A percentile compares a stretch with the other conserved stretches of the same genome.
Evolutionary conservation across 2,329 filamentous ascomycete genomes (phyloP).

Genomic region (Phaeosphaeriaceae sp.): DNA sequence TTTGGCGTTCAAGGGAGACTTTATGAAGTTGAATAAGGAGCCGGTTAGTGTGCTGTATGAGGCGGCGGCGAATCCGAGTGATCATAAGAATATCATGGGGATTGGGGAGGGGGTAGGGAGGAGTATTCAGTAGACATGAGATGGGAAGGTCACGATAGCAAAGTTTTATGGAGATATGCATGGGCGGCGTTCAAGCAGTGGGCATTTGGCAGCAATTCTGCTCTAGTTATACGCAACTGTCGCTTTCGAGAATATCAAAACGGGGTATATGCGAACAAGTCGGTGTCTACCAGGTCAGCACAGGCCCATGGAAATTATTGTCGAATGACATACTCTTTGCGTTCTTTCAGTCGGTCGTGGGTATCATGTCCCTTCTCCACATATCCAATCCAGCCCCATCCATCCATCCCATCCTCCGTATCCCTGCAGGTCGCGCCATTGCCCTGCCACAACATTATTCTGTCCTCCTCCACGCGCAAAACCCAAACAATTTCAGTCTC

Average conservation of each 20-base stretch:
- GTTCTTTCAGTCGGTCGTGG: conserved; percentile 15
- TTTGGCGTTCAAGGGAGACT: conserved; percentile 92
- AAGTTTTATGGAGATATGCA: background rate
- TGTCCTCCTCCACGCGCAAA: background rate
- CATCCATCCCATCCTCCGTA: background rate
- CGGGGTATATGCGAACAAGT: conserved; percentile 8
- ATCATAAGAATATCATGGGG: conserved; percentile 69
- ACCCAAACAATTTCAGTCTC: background rate
- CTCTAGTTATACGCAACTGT: background rate
- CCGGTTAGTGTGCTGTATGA: conserved; percentile 91
- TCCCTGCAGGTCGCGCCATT: background rate
- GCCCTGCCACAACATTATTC: too few relatives aligned
- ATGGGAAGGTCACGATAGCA: background rate
- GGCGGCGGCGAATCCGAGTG: conserved; percentile 86
- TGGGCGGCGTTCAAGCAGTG: conserved; percentile 1
- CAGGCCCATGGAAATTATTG: conserved; percentile 1
- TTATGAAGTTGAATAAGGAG: conserved; percentile 83
- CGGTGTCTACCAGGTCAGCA: conserved; percentile 21
- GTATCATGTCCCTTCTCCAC: conserved; percentile 18
- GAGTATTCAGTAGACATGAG: conserved; percentile 34
- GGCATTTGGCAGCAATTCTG: background rate
- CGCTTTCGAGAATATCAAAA: conserved; percentile 2
- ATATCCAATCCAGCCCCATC: conserved; percentile 2
- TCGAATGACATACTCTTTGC: conserved; percentile 28
- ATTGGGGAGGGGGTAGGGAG: conserved; percentile 46